Percentiles rank a stretch among this genome's conserved stretches.
Conservation (phyloP, 805 yeast genomes). For the Teunomyces tritomae region DNA sequence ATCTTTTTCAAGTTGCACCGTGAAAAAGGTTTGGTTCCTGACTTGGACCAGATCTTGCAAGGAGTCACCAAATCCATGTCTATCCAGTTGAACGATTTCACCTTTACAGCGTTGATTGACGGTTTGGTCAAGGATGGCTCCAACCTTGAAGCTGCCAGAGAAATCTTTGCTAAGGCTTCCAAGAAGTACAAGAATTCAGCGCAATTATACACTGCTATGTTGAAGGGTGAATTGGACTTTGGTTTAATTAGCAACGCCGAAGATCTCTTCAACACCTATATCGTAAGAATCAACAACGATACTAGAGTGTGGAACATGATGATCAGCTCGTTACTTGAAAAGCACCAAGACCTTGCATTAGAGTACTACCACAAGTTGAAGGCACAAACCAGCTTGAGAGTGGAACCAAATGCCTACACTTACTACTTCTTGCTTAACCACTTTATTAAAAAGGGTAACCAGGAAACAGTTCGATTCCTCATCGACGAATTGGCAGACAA, state of each 20-base stretch:
- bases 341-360: conserved; percentile 38
- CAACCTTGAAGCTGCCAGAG: conserved; percentile 51
- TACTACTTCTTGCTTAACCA: conserved; percentile 46
- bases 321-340: conserved; percentile 28
- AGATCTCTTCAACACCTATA: conserved; percentile 32
- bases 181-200: conserved; percentile 28
- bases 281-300: conserved; percentile 32
- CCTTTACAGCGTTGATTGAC: conserved; percentile 52
- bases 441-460: conserved; percentile 31
- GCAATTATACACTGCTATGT: conserved; percentile 45
- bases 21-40: conserved; percentile 43
- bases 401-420: conserved; percentile 49
- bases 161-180: conserved; percentile 43
- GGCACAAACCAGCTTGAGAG: conserved; percentile 14
- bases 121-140: conserved; percentile 49
- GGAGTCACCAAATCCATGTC: conserved; percentile 34
- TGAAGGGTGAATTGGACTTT: conserved; percentile 43
- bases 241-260: conserved; percentile 37
- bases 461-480: conserved; percentile 29
- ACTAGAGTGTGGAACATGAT: conserved; percentile 42
- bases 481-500: conserved; percentile 36
- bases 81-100: conserved; percentile 41
- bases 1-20: conserved; percentile 46
- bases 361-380: conserved; percentile 38
- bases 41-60: conserved; percentile 37